Conservation (phyloP, 2,329 filamentous ascomycete species). For the Colletotrichum caudatum region DNA sequence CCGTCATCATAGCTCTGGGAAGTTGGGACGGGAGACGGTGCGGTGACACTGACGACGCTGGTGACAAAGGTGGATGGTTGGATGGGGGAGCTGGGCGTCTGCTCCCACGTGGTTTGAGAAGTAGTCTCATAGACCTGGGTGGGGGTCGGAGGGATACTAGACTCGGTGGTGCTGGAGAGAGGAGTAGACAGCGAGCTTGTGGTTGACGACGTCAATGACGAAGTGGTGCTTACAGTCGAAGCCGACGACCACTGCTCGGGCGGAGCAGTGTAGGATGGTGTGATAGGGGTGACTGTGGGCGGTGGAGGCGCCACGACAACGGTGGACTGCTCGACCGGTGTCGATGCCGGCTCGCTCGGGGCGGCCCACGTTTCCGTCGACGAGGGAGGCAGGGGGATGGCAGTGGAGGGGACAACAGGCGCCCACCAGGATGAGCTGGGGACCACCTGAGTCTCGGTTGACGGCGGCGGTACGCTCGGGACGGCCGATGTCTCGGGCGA, state of each 20-base stretch:
- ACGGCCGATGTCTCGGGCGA: not conserved
- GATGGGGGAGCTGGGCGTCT: slow-evolving; percentile 27
- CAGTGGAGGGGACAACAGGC: not conserved
- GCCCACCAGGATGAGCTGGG: not conserved
- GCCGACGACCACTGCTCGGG: slow-evolving; percentile 10
- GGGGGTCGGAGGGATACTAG: not conserved
- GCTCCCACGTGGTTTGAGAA: slow-evolving; percentile 37
- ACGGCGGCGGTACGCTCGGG: not conserved
- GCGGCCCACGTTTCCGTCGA: not conserved
- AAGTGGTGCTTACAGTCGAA: slow-evolving; percentile 28
- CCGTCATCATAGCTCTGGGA: slow-evolving; percentile 55
- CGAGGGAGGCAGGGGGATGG: not conserved
- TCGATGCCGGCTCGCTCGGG: slow-evolving; percentile 12
- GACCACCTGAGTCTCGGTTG: not conserved
- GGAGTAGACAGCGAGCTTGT: not conserved
- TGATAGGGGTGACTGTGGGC: not conserved
- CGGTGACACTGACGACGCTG: slow-evolving; percentile 39
- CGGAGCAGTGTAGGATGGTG: slow-evolving; percentile 32
- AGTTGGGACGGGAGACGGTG: slow-evolving; percentile 43
- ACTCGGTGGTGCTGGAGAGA: not conserved
- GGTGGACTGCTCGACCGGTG: not conserved
- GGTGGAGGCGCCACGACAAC: slow-evolving; percentile 13
- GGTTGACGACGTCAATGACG: slow-evolving; percentile 18
- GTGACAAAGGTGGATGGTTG: slow-evolving; percentile 42
- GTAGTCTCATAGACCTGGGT: slow-evolving; percentile 41